These are phyloP conservation scores for Eucalyptus pauciflora DNA, from an alignment of 345 rosid species.

Conservation along the genomic window DNA sequence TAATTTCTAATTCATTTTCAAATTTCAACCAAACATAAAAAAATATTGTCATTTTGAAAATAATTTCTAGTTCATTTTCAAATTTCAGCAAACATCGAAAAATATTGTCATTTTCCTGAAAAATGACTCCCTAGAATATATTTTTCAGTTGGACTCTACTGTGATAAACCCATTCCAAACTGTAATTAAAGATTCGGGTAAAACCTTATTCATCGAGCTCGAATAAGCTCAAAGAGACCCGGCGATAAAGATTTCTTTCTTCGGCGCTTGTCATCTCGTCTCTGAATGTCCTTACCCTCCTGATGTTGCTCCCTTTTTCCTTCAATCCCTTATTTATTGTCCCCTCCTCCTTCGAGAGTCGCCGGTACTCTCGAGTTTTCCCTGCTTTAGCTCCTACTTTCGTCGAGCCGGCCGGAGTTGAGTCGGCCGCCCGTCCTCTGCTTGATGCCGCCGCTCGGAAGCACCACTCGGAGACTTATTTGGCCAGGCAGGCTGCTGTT, in stretches of 20 bases:
- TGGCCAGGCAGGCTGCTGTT: constrained; percentile 51
- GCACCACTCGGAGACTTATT: constrained; percentile 38
- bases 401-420: too few relatives aligned
- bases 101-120: fast-evolving
- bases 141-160: too few relatives aligned
- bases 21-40: fast-evolving
- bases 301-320: constrained; percentile 8
- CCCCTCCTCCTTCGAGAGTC: too few relatives aligned
- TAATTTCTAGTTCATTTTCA: fast-evolving
- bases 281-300: constrained; percentile 3
- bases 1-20: neutral
- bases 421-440: too few relatives aligned
- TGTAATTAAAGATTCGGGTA: too few relatives aligned
- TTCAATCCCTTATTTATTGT: neutral
- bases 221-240: fast-evolving
- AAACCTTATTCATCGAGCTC: too few relatives aligned
- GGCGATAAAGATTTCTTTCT: neutral
- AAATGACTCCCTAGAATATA: too few relatives aligned
- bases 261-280: neutral
- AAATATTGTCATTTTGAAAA: too few relatives aligned
- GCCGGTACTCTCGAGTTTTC: too few relatives aligned
- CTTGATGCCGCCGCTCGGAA: neutral
- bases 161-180: too few relatives aligned
- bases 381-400: too few relatives aligned
- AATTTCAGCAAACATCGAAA: fast-evolving